Conservation (phyloP, 768 basidiomycete species). For the Trametes gibbosa region DNA sequence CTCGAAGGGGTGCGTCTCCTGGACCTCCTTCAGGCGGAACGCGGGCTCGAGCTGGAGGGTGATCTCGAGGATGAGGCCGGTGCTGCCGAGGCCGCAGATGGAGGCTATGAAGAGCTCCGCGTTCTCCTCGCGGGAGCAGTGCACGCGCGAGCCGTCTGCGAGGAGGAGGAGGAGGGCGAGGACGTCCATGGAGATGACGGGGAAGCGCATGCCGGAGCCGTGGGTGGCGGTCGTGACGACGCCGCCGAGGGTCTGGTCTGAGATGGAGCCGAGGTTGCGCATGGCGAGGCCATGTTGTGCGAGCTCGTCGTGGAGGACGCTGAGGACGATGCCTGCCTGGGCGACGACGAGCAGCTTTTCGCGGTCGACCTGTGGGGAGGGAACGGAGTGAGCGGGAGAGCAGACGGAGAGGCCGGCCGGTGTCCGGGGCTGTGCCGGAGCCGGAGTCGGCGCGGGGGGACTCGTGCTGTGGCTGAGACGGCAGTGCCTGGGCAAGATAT, state of each 20-base stretch:
- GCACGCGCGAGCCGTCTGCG: slow-evolving; percentile 68
- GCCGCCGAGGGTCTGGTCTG: slow-evolving; percentile 92
- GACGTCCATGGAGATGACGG: slow-evolving; percentile 81
- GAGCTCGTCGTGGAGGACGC: slow-evolving; percentile 68
- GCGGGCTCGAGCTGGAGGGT: slow-evolving; percentile 77
- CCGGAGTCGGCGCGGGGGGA: no score
- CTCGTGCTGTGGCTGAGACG: background rate
- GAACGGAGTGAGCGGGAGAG: background rate
- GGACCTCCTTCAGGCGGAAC: slow-evolving; percentile 76
- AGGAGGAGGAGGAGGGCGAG: slow-evolving; percentile 71
- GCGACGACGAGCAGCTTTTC: slow-evolving; percentile 66
- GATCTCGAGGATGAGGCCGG: slow-evolving; percentile 82
- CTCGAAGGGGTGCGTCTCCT: slow-evolving; percentile 60
- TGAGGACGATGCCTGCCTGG: slow-evolving; percentile 77
- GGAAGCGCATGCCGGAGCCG: slow-evolving; percentile 79
- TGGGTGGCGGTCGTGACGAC: slow-evolving; percentile 94
- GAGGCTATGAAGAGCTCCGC: slow-evolving; percentile 85
- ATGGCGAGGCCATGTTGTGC: slow-evolving; percentile 72
- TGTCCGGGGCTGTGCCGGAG: background rate
- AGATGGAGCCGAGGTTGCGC: slow-evolving; percentile 93
- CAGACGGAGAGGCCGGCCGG: background rate
- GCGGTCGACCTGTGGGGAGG: slow-evolving; percentile 55
- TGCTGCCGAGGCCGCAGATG: slow-evolving; percentile 86
- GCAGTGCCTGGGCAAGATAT: slow-evolving; percentile 13
- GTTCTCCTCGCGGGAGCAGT: slow-evolving; percentile 60